Percentiles rank a stretch among this genome's conserved stretches.
Conservation (phyloP, 208 protist species). For the Vickermania ingenoplastis region DNA sequence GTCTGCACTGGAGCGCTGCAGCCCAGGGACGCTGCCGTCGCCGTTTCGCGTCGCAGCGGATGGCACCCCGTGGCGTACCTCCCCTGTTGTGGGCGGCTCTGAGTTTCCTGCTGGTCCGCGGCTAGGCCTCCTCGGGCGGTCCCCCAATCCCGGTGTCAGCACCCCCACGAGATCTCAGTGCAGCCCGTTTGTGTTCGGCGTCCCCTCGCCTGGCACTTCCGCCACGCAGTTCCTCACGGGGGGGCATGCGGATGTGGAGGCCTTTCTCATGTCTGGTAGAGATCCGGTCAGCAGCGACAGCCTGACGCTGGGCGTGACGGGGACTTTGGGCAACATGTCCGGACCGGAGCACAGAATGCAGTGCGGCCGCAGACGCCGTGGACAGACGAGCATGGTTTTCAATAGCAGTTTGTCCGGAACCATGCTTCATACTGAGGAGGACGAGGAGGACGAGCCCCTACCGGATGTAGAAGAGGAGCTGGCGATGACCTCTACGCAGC, state of each 20-base stretch:
- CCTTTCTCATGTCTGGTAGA: neutral
- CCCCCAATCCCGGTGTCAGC: neutral
- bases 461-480: neutral
- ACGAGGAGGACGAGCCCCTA: slow-evolving; percentile 1
- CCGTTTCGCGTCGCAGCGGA: no score
- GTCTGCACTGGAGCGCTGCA: no score
- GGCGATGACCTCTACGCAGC: slow-evolving; percentile 3
- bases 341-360: neutral
- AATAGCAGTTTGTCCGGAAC: neutral
- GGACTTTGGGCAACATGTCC: neutral
- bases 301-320: neutral
- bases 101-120: no score
- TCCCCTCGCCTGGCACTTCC: neutral
- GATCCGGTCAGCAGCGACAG: neutral
- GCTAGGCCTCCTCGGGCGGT: no score
- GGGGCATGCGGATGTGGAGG: neutral
- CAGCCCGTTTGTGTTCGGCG: no score
- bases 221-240: neutral
- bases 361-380: neutral
- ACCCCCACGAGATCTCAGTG: neutral
- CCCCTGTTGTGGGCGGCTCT: no score
- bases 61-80: no score
- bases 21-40: no score
- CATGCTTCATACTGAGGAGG: slow-evolving; percentile 1
- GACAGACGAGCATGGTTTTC: neutral